Evolutionary conservation across 164 flowering plant species (phyloP).

Genomic region (Brasenia schreberi): DNA sequence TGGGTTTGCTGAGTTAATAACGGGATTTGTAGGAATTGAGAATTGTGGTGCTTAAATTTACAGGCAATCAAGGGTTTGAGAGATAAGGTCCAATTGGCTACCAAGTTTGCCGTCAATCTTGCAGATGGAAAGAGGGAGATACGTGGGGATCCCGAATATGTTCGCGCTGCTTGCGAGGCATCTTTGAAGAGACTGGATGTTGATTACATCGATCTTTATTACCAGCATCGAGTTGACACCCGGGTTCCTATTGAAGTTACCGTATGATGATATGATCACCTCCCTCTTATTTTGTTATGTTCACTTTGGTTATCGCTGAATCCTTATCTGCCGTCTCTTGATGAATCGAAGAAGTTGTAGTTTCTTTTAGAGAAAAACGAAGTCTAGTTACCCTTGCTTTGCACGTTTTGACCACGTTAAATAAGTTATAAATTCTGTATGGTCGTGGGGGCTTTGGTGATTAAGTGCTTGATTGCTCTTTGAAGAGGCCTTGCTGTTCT

Average conservation of each 20-base stretch:
- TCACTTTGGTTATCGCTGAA: too few species aligned
- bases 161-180: slow-evolving; percentile 9
- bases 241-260: slow-evolving; percentile 9
- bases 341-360: too few species aligned
- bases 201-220: slow-evolving; percentile 10
- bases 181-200: slow-evolving; percentile 8
- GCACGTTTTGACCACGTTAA: too few species aligned
- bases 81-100: slow-evolving; percentile 14
- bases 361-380: too few species aligned
- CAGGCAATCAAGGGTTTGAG: slow-evolving; percentile 17
- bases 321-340: too few species aligned
- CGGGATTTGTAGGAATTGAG: background rate
- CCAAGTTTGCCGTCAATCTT: slow-evolving; percentile 10
- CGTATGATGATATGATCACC: background rate
- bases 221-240: slow-evolving; percentile 10
- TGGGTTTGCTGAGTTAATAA: background rate
- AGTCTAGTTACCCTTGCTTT: background rate
- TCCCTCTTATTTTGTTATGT: too few species aligned
- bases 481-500: too few species aligned
- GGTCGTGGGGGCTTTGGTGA: too few species aligned
- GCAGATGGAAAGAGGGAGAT: slow-evolving; percentile 4
- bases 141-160: slow-evolving; percentile 8
- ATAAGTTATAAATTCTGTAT: too few species aligned
- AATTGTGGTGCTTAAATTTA: background rate
- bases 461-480: too few species aligned